Conservation (phyloP, 106 monocot genomes). For the Acorus calamus region DNA sequence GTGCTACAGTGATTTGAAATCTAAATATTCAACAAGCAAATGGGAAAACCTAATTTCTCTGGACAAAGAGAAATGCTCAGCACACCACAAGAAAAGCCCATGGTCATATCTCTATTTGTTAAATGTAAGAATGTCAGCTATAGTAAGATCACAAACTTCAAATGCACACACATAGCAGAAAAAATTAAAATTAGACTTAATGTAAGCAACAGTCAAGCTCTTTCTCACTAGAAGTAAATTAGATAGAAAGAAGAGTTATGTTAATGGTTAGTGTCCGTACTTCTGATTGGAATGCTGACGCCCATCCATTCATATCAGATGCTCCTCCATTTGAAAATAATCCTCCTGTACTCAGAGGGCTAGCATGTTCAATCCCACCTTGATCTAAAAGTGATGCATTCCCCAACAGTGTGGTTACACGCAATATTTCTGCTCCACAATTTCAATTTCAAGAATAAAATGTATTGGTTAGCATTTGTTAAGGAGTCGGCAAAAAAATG, state of each 20-base stretch:
- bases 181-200: conserved; percentile 32
- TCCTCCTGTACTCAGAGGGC: conserved; percentile 76
- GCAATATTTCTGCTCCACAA: conserved; percentile 98
- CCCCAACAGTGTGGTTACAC: conserved; percentile 92
- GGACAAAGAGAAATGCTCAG: no score
- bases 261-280: conserved; percentile 98
- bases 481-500: conserved; percentile 40
- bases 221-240: conserved; percentile 33
- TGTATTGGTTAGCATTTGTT: conserved; percentile 57
- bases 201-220: conserved; percentile 6
- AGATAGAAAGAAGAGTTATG: conserved; percentile 64
- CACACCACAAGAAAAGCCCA: no score
- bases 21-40: no score
- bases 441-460: conserved; percentile 82
- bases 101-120: no score
- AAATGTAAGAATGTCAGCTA: no score
- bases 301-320: conserved; percentile 87
- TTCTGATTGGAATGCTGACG: conserved; percentile 89
- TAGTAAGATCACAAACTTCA: no score
- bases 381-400: conserved; percentile 93
- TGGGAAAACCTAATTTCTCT: no score
- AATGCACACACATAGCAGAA: background rate
- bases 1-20: no score
- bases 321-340: conserved; percentile 80
- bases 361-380: conserved; percentile 91